Evolutionary conservation across 208 protist genomes (phyloP), one percentile per base, ranked within the genome.

Genomic region (Crithidia fasciculata): DNA sequence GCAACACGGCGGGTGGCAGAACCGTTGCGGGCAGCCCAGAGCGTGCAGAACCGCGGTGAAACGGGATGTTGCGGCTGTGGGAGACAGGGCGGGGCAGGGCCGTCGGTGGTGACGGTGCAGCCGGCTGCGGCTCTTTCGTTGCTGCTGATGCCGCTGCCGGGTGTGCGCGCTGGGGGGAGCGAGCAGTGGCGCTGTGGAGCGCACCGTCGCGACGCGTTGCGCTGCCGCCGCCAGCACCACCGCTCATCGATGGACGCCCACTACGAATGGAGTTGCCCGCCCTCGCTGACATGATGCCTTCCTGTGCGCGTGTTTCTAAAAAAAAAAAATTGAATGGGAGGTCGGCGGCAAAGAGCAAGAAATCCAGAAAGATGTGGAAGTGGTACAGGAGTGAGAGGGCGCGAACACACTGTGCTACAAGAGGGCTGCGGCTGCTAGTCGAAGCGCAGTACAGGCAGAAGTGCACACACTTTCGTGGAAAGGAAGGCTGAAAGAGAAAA

Each of bases 1-100:
- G 72, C 10, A 72, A 41, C 19, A 59, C n/a, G n/a, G 58, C 47
- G 0, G 50, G 44, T 40, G 62, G 41, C 63, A 57, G 49, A 10
- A 41, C 36, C 37, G 50, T 49, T 1, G 28, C 1, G 1, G 28
- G 28, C 28, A 28, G 28, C 28, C 28, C 28, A 28, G 28, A 28
- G 54, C 50, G 56, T 9, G 19, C 5, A n/a, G 55, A 43, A 45
- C 60, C 44, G 36, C 55, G 41, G 59, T 72, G 73, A 47, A 55
- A 72, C 0, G 66, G 73, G 3, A 73, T 66, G 50, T 61, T 68
- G 52, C 59, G 73, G 19, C 47, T 72, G 73, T 63, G 58, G 36
- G 36, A 56, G 5, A 19, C 15, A 8, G 19, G 40, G 13, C 44
- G 57, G 45, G 55, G 52, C 7, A 13, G 13, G 50, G 54, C 7